Conservation (phyloP, 2,329 filamentous ascomycete species). For the Didymella lethalis region DNA sequence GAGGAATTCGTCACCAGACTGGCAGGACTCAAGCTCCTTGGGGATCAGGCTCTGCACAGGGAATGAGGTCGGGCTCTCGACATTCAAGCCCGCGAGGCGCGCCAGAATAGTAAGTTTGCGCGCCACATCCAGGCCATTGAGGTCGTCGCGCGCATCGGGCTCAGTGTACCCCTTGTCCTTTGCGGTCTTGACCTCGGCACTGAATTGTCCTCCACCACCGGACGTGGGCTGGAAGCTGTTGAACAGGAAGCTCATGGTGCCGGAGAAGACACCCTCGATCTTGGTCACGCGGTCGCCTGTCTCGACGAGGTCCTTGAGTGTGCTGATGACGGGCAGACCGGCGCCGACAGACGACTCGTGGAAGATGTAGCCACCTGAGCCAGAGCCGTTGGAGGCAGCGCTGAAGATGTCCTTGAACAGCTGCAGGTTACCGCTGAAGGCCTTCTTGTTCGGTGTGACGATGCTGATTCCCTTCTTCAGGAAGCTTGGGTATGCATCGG, state of each 20-base stretch:
- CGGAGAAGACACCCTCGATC: slow-evolving; percentile 97
- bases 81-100: slow-evolving; percentile 79
- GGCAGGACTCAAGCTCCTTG: slow-evolving; percentile 77
- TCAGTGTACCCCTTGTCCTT: slow-evolving; percentile 94
- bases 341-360: slow-evolving; percentile 96
- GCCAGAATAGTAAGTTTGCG: slow-evolving; percentile 95
- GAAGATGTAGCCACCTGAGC: slow-evolving; percentile 78
- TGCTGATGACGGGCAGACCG: slow-evolving; percentile 91
- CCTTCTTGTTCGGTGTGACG: slow-evolving; percentile 98
- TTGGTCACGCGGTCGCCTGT: slow-evolving; percentile 91
- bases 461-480: slow-evolving; percentile 84
- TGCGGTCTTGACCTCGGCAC: slow-evolving; percentile 87
- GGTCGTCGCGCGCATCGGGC: slow-evolving; percentile 83
- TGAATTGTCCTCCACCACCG: slow-evolving; percentile 82
- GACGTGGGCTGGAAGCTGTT: slow-evolving; percentile 91
- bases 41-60: slow-evolving; percentile 95
- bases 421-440: slow-evolving; percentile 81
- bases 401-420: slow-evolving; percentile 89
- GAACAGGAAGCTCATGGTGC: slow-evolving; percentile 98
- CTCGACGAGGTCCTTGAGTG: slow-evolving; percentile 89
- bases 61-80: slow-evolving; percentile 86
- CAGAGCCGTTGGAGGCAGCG: slow-evolving; percentile 70
- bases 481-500: slow-evolving; percentile 81
- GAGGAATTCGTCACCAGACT: slow-evolving; percentile 86
- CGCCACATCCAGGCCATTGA: slow-evolving; percentile 91